Conservation (phyloP, 2,329 filamentous ascomycete genomes). For the Pezicula rhizophila region DNA sequence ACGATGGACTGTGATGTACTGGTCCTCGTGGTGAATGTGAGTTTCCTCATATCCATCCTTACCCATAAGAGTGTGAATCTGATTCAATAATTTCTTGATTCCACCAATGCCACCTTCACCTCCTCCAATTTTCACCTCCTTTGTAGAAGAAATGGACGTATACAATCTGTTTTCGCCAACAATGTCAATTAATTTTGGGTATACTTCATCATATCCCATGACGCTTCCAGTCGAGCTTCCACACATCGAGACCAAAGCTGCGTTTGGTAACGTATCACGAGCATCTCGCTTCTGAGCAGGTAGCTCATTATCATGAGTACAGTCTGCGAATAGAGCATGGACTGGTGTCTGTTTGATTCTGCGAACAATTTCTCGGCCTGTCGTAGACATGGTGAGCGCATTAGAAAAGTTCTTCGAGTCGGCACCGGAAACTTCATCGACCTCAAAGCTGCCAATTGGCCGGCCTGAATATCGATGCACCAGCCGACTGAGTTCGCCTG, state of each 20-base stretch:
- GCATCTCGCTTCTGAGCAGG: constrained; percentile 93
- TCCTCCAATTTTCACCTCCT: constrained; percentile 57
- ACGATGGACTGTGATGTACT: constrained; percentile 93
- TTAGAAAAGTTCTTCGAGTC: constrained; percentile 36
- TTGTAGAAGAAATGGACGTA: constrained; percentile 65
- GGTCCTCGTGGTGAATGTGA: constrained; percentile 91
- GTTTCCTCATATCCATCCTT: constrained; percentile 92
- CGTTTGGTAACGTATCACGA: constrained; percentile 87
- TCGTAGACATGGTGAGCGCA: constrained; percentile 25
- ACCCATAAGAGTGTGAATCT: constrained; percentile 93
- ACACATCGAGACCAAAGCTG: constrained; percentile 93
- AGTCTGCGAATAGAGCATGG: constrained; percentile 97
- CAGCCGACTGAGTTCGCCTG: constrained; percentile 82
- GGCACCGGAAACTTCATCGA: constrained; percentile 73
- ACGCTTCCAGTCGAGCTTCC: constrained; percentile 90
- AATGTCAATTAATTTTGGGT: constrained; percentile 86
- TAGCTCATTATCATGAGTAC: constrained; percentile 96
- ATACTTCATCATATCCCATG: constrained; percentile 97
- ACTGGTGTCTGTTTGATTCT: constrained; percentile 83
- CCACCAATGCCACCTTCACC: constrained; percentile 81
- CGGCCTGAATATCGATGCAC: constrained; percentile 91
- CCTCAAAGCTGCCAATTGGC: constrained; percentile 93
- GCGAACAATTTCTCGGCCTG: constrained; percentile 50
- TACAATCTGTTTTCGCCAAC: constrained; percentile 86
- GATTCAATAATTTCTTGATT: constrained; percentile 87